Conservation (phyloP, 2,329 filamentous ascomycete species). For the Raffaelea albimanens region DNA sequence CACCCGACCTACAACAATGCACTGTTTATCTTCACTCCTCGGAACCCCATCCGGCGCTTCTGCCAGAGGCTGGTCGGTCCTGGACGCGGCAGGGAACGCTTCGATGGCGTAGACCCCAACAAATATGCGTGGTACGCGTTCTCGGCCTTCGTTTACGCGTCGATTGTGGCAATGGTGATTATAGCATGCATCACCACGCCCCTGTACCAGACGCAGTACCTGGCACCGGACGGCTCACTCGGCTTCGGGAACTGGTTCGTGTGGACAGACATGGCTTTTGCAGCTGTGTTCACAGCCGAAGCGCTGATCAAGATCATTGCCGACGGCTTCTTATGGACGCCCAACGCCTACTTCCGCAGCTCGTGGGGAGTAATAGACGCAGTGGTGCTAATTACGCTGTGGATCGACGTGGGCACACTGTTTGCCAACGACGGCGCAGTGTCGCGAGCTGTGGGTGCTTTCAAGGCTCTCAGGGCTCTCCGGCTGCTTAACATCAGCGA, state of each 20-base stretch:
- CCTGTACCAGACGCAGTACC: constrained; percentile 85
- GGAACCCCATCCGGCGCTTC: constrained; percentile 66
- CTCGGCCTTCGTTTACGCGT: constrained; percentile 85
- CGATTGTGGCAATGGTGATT: constrained; percentile 96
- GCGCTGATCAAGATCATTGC: constrained; percentile 87
- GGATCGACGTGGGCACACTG: constrained; percentile 85
- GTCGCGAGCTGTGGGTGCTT: constrained; percentile 85
- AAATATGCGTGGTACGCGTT: constrained; percentile 87
- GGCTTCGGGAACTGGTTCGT: constrained; percentile 80
- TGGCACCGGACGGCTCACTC: constrained; percentile 46
- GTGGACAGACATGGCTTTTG: constrained; percentile 86
- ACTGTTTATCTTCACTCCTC: constrained; percentile 73
- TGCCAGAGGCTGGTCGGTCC: constrained; percentile 90
- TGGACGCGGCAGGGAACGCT: constrained; percentile 74
- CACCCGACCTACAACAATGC: constrained; percentile 91
- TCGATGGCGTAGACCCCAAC: constrained; percentile 84
- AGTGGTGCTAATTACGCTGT: constrained; percentile 81
- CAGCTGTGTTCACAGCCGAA: constrained; percentile 75
- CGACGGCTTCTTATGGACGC: constrained; percentile 92
- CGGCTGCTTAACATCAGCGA: constrained; percentile 92
- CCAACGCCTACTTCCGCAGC: constrained; percentile 92
- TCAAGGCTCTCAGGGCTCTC: constrained; percentile 89
- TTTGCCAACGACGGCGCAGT: constrained; percentile 74
- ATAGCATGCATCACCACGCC: constrained; percentile 92
- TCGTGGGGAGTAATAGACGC: constrained; percentile 96